These are phyloP conservation scores for Aspergillus sp. DNA, from an alignment of 2,329 filamentous ascomycete species.

Conservation along the genomic window DNA sequence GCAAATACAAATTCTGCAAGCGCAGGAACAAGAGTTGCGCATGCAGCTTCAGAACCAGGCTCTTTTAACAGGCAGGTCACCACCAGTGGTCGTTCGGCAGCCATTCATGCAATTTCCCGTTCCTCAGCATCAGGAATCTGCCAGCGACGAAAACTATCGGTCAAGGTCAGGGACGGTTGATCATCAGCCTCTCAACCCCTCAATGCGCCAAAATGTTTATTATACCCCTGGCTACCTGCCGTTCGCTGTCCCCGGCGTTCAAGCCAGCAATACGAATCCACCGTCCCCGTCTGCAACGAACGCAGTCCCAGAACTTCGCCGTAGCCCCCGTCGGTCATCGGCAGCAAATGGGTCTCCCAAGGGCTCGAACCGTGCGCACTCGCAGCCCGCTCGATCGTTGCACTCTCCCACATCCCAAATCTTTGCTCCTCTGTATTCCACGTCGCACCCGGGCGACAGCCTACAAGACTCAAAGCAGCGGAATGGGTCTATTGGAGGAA, in stretches of 20 bases:
- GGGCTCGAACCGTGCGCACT: slow-evolving; percentile 38
- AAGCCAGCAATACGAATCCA: slow-evolving; percentile 36
- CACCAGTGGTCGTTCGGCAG: slow-evolving; percentile 32
- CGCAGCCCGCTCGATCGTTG: slow-evolving; percentile 40
- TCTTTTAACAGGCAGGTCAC: slow-evolving; percentile 29
- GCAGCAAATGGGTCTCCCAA: slow-evolving; percentile 34
- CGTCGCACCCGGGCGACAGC: slow-evolving; percentile 20
- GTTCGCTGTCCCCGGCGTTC: slow-evolving; percentile 25
- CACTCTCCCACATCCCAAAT: slow-evolving; percentile 24
- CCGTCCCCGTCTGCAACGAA: slow-evolving; percentile 35
- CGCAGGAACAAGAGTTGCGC: slow-evolving; percentile 41
- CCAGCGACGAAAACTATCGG: slow-evolving; percentile 27
- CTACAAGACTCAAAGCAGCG: slow-evolving; percentile 22
- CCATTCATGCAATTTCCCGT: slow-evolving; percentile 34
- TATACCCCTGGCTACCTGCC: slow-evolving; percentile 29
- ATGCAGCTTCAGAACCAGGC: slow-evolving; percentile 40
- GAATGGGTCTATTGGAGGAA: slow-evolving; percentile 23
- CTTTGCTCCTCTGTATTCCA: slow-evolving; percentile 25
- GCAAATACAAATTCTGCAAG: slow-evolving; percentile 42
- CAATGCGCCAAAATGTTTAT: slow-evolving; percentile 26
- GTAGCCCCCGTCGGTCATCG: slow-evolving; percentile 37
- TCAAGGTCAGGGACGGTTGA: slow-evolving; percentile 30
- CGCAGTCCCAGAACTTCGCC: slow-evolving; percentile 34
- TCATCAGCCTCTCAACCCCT: slow-evolving; percentile 23
- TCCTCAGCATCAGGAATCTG: slow-evolving; percentile 26